Percentiles rank a stretch among this genome's conserved stretches.
These are phyloP conservation scores for Ormosia semicastrata DNA, from an alignment of 306 rosid genomes.

Conservation along the genomic window DNA sequence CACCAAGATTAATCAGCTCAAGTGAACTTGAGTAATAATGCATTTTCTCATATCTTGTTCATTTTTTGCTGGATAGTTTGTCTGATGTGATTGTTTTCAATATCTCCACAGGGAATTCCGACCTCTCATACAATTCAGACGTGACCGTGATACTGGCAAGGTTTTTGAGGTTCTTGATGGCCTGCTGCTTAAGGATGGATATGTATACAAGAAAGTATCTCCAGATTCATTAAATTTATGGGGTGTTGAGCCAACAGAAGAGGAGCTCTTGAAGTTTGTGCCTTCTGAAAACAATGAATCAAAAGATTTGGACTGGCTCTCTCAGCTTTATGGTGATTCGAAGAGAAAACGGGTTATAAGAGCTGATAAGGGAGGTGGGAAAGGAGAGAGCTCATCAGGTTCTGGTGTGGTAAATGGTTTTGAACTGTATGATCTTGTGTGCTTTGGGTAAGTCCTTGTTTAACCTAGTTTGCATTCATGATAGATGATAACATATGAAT, in stretches of 20 bases:
- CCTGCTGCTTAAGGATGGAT: conserved; percentile 83
- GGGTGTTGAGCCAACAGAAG: conserved; percentile 82
- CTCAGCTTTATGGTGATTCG: conserved; percentile 78
- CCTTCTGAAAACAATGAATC: conserved; percentile 63
- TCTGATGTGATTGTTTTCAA: conserved; percentile 17
- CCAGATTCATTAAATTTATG: conserved; percentile 81
- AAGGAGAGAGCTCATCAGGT: conserved; percentile 70
- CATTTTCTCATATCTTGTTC: not conserved
- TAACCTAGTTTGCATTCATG: conserved; percentile 22
- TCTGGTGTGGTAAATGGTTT: conserved; percentile 46
- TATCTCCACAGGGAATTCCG: conserved; percentile 70
- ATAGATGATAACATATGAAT: not conserved
- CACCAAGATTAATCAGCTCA: conserved; percentile 87
- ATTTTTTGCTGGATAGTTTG: conserved; percentile 8
- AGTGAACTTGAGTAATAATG: conserved; percentile 87
- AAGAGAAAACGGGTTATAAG: conserved; percentile 50
- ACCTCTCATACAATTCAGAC: conserved; percentile 74
- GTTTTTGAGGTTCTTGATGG: conserved; percentile 76
- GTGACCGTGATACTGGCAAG: conserved; percentile 71
- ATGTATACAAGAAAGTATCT: conserved; percentile 74
- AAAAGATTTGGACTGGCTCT: conserved; percentile 79
- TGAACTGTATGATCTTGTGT: conserved; percentile 74
- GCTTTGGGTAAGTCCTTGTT: conserved; percentile 72
- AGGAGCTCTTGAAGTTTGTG: conserved; percentile 74
- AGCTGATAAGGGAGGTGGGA: conserved; percentile 61